phyloP scores from a whole-genome alignment of 2,329 filamentous ascomycete species.

The Trichoderma sp. region DNA sequence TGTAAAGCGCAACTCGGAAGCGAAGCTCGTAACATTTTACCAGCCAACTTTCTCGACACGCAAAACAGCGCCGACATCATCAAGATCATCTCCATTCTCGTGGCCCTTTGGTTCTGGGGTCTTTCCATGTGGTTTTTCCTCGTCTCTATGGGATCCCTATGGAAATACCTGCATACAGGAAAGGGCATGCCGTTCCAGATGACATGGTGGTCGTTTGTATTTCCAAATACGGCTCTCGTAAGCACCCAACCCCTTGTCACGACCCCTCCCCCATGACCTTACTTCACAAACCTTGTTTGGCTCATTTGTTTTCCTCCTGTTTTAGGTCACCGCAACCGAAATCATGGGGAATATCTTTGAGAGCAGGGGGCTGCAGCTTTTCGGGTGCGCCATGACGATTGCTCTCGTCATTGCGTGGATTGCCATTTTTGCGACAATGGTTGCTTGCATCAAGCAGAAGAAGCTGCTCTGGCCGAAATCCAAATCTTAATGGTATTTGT shows the following conservation, averaged over 20 bases:
- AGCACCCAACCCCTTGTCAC: conserved; percentile 1
- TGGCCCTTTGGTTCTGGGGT: conserved; percentile 77
- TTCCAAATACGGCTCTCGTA: conserved; percentile 72
- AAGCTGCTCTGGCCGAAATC: conserved; percentile 68
- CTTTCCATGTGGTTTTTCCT: conserved; percentile 84
- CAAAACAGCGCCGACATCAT: conserved; percentile 44
- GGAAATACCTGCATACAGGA: conserved; percentile 57
- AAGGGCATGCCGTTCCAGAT: conserved; percentile 72
- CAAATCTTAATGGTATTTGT: background rate
- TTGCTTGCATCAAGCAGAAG: conserved; percentile 61
- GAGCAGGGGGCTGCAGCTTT: conserved; percentile 58
- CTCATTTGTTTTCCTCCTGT: background rate
- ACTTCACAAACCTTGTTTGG: background rate
- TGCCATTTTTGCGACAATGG: conserved; percentile 67
- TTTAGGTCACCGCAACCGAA: conserved; percentile 64
- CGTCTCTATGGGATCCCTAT: conserved; percentile 72
- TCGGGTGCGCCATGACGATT: conserved; percentile 66
- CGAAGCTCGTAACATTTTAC: conserved; percentile 43
- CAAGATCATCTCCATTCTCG: conserved; percentile 53
- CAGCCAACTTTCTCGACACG: conserved; percentile 41
- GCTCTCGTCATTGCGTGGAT: conserved; percentile 65
- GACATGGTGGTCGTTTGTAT: conserved; percentile 83
- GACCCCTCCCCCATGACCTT: no score
- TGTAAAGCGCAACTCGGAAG: conserved; percentile 42
- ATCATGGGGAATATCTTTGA: conserved; percentile 63